Conservation (phyloP, 441 rosid species). For the Bruguiera hainesii region DNA sequence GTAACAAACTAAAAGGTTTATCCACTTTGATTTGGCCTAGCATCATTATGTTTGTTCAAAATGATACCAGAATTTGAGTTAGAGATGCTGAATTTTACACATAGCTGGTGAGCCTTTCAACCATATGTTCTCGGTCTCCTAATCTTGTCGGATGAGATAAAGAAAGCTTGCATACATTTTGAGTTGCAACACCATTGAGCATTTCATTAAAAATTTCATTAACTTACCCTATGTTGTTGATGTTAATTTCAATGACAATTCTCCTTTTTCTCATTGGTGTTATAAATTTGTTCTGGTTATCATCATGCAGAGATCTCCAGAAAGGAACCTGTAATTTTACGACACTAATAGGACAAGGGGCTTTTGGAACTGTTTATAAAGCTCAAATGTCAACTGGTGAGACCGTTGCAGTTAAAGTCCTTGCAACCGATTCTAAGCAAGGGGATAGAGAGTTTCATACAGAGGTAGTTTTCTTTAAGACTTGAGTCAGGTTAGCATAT, state of each 20-base stretch:
- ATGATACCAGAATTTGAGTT: neutral
- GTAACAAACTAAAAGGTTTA: no score
- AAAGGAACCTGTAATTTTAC: slow-evolving; percentile 91
- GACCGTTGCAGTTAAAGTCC: slow-evolving; percentile 90
- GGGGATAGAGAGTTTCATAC: slow-evolving; percentile 98
- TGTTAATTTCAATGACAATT: neutral
- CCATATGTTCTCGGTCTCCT: no score
- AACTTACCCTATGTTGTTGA: neutral
- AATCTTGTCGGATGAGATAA: no score
- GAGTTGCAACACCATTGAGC: no score
- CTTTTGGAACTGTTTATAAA: slow-evolving; percentile 96
- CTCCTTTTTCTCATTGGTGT: neutral
- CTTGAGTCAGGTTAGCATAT: slow-evolving; percentile 7
- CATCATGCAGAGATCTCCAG: slow-evolving; percentile 80
- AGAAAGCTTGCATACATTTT: no score
- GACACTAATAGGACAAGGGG: slow-evolving; percentile 89
- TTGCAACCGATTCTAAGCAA: slow-evolving; percentile 94
- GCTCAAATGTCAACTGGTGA: slow-evolving; percentile 94
- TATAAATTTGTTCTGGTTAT: slow-evolving; percentile 16
- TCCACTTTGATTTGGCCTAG: neutral
- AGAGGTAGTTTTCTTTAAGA: slow-evolving; percentile 52
- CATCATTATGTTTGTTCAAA: neutral
- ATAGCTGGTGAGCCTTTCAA: no score
- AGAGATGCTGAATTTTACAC: no score
- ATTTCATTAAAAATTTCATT: no score